These are phyloP conservation scores for Thalassiosira oceanica DNA, from an alignment of 352 stramenopile genomes.

Conservation along the genomic window DNA sequence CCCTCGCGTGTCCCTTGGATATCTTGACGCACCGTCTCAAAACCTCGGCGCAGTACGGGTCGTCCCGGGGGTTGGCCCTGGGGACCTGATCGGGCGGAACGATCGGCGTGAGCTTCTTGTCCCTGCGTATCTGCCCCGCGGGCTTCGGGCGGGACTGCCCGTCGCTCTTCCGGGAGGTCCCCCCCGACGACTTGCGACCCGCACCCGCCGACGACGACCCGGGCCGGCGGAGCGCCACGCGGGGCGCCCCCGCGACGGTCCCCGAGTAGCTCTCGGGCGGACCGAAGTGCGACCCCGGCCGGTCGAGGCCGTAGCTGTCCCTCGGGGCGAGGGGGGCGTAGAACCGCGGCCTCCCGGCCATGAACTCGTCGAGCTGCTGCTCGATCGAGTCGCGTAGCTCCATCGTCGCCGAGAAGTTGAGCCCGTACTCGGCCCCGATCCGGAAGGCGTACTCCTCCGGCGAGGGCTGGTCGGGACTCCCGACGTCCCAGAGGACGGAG, in stretches of 20 bases:
- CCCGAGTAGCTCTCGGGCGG: constrained; percentile 12
- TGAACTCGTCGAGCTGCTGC: constrained; percentile 54
- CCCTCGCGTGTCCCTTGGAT: constrained; percentile 11
- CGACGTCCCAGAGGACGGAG: constrained; percentile 60
- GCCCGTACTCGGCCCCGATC: constrained; percentile 59
- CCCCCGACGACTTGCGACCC: neutral
- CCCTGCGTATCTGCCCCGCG: neutral
- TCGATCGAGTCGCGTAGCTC: constrained; percentile 64
- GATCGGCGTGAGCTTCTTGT: constrained; percentile 1
- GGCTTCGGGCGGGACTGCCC: neutral
- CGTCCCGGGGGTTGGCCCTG: neutral
- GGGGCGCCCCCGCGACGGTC: constrained; percentile 5
- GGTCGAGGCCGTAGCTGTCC: constrained; percentile 49
- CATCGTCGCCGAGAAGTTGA: constrained; percentile 59
- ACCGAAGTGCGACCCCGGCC: constrained; percentile 32
- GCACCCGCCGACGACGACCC: neutral
- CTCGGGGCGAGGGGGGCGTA: constrained; percentile 34
- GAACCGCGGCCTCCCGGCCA: constrained; percentile 28
- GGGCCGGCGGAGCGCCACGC: neutral
- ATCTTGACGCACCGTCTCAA: constrained; percentile 14
- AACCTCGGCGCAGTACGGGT: constrained; percentile 24
- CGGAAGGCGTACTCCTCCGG: constrained; percentile 50
- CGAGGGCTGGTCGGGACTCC: constrained; percentile 42
- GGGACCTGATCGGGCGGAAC: neutral
- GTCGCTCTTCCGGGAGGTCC: neutral